A percentile compares a stretch with the other conserved stretches of the same genome.
phyloP scores from a whole-genome alignment of 1,284 basidiomycete genomes.

The Veloporphyrellus conicus region DNA sequence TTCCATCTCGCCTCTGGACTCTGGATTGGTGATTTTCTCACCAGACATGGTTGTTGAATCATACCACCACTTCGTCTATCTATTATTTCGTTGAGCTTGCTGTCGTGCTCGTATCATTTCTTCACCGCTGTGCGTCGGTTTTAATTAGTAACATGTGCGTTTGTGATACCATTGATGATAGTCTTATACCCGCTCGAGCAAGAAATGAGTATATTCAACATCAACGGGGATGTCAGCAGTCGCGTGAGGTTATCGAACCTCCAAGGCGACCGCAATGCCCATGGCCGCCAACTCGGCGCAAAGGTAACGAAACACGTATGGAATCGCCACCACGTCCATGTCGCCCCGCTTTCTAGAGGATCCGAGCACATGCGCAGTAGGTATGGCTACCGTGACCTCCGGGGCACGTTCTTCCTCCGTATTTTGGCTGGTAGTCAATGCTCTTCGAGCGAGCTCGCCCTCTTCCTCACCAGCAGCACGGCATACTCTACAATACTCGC shows the following conservation, averaged over 20 bases:
- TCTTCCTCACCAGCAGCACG: conserved; percentile 63
- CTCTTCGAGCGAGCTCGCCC: conserved; percentile 52
- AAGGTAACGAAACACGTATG: conserved; percentile 90
- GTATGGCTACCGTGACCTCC: conserved; percentile 60
- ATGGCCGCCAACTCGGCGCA: conserved; percentile 82
- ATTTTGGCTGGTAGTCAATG: conserved; percentile 49
- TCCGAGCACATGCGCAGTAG: conserved; percentile 61
- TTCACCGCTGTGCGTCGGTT: conserved; percentile 9
- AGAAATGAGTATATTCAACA: background rate
- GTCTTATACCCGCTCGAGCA: conserved; percentile 2
- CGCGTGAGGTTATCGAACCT: conserved; percentile 45
- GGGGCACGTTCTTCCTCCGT: conserved; percentile 35
- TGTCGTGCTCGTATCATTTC: conserved; percentile 14
- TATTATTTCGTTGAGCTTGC: conserved; percentile 10
- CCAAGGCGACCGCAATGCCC: conserved; percentile 79
- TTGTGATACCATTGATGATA: conserved; percentile 2
- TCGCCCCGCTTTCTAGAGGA: conserved; percentile 64
- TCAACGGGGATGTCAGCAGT: background rate
- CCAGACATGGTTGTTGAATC: conserved; percentile 14
- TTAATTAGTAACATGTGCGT: conserved; percentile 18
- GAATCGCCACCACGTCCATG: conserved; percentile 91
- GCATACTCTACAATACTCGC: conserved; percentile 93
- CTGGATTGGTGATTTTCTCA: conserved; percentile 6
- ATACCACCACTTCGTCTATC: conserved; percentile 17
- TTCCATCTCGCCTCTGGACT: background rate